Percentiles rank a stretch among this genome's conserved stretches.
These are phyloP conservation scores for Penicillium oxalicum DNA, from an alignment of 2,329 filamentous ascomycete species.

Conservation along the genomic window DNA sequence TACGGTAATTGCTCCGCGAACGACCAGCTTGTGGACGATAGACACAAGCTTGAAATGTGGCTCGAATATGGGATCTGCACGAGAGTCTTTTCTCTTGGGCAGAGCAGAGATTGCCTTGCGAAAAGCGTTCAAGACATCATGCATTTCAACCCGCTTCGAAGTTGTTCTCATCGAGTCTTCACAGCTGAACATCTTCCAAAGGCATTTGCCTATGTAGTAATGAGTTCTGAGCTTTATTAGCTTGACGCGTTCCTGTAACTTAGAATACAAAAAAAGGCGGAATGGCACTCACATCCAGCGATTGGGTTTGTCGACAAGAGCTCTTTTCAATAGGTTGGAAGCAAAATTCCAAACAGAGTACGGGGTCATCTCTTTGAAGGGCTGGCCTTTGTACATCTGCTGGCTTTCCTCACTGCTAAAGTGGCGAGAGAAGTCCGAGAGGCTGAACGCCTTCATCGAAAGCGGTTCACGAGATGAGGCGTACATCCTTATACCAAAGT, in stretches of 20 bases:
- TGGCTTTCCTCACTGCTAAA: slow-evolving; percentile 49
- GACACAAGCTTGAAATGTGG: slow-evolving; percentile 89
- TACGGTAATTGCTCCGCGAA: slow-evolving; percentile 41
- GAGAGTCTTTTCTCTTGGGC: slow-evolving; percentile 55
- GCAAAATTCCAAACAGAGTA: slow-evolving; percentile 63
- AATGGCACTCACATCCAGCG: slow-evolving; percentile 54
- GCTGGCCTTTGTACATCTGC: slow-evolving; percentile 52
- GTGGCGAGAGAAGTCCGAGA: slow-evolving; percentile 57
- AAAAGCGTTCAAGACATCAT: slow-evolving; percentile 53
- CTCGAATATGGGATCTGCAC: slow-evolving; percentile 72
- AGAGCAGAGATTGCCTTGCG: slow-evolving; percentile 55
- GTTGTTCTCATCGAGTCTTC: slow-evolving; percentile 38
- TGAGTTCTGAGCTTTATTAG: slow-evolving; percentile 47
- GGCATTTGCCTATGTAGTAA: slow-evolving; percentile 65
- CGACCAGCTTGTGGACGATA: slow-evolving; percentile 73
- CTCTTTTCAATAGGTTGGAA: slow-evolving; percentile 54
- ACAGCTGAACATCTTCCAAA: slow-evolving; percentile 63
- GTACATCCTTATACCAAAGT: slow-evolving; percentile 65
- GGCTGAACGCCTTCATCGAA: slow-evolving; percentile 59
- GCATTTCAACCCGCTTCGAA: slow-evolving; percentile 30
- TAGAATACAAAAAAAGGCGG: not conserved
- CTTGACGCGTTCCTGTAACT: not conserved
- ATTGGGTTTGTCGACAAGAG: slow-evolving; percentile 53
- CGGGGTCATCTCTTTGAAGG: slow-evolving; percentile 53
- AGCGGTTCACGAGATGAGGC: slow-evolving; percentile 63